Evolutionary conservation across 768 basidiomycete genomes (phyloP), one percentile per base, ranked within the genome.

Genomic region (Suillus paluster): DNA sequence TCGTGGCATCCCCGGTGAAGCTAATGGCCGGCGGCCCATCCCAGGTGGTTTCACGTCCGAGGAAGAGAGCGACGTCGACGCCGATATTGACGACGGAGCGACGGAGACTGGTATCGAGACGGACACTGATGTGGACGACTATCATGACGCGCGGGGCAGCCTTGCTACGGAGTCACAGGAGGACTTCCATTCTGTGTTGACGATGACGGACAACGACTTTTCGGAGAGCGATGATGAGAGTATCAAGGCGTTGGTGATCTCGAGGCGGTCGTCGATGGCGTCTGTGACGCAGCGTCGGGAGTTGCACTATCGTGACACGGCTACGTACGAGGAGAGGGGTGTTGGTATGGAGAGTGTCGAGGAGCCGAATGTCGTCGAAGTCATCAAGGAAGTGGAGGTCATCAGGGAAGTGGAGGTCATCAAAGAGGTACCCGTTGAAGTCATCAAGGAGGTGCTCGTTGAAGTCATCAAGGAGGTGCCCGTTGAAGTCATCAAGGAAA

Each of bases 121-220:
- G 0, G 90, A 89, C 62, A 86, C 86, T 0, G 91, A 91, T 46
- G 74, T 71, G 38, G 91, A 88, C 19, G 86, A 93, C 62, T 94
- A 91, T 67, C 81, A 88, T 1, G 94, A 96, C 63, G 86, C 94
- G 2, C 79, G 87, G 49, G 87, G 89, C 70, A 93, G 83, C 42
- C 73, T 86, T 27, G 90, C 92, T 4, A 86, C 85, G 4, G 83
- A 83, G 61, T 89, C 90, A 55, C 77, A 77, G 34, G 86, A 90
- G 39, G 90, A 91, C 67, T 92, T 92, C 84, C 86, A 93, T 70
- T 92, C 90, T 7, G 79, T 90, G 71, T 75, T 85, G 79, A 91
- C 89, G 2, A 78, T 80, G 61, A 86, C 88, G 44, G 90, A 92
- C 65, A 86, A 85, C 62, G 90, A 85, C 59, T 86, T 82, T 68